Base-by-base conservation (phyloP, 2,329 filamentous ascomycete genomes). In the Penicillium sp. region DNA sequence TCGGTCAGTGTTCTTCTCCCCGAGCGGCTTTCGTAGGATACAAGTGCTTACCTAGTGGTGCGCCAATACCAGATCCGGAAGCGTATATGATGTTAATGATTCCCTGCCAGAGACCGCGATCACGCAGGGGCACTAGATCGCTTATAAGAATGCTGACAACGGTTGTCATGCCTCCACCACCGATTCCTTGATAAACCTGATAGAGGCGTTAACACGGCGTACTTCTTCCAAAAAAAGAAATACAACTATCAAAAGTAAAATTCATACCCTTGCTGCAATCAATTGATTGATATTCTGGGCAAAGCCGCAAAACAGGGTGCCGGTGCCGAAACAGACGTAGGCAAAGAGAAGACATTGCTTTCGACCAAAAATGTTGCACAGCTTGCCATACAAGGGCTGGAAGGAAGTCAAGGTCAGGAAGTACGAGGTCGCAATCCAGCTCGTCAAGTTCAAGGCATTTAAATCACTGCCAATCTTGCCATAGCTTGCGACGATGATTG, bases 401-500 rank as follows among this genome's bases (percentile, higher is more conserved):
- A 88, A 90, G 21, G 85, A 86, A 3, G 88, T 89, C 52, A 90
- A 73, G 1, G 88, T 90, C 52, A 92, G 77, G 64, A 91, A 88
- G 68, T 92, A 81, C 28, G 79, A 80, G 24, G 83, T 84, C 26
- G 49, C 91, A 8, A 96, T 84, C 91, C 91, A 96, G 0, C 90
- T 92, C 45, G 96, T 80, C 7, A 94, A 79, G 23, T 86, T 88
- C 23, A 96, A 83, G 1, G 90, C 95, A 57, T 86, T 80, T 72
- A 96, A 96, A 47, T 88, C 87, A 67, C 85, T 89, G 24, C 89
- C 89, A 61, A 97, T 96, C 9, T 91, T 90, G 0, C 84, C 89
- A 0, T 89, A 87, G 1, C 96, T 81, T 0, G 91, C 96, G 6
- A 92, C 83, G 28, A 89, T 85, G 54, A 92, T 83, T 0, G 90